phyloP scores from a whole-genome alignment of 116 monocot genomes.

The Trichopus zeylanicus region DNA sequence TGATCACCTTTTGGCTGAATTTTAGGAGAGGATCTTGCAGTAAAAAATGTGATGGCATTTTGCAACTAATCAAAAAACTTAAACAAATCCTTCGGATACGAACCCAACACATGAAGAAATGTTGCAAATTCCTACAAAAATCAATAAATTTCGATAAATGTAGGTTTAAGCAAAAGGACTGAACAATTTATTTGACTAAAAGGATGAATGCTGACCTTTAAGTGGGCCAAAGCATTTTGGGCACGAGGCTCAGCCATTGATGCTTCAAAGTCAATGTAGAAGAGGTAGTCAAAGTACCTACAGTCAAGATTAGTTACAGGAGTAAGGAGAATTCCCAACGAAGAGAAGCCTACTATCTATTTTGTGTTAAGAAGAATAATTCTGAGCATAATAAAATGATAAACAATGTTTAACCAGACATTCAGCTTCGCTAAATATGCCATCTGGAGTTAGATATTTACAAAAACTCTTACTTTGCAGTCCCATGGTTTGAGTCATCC shows the following conservation, averaged over 20 bases:
- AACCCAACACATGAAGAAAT: conserved; percentile 52
- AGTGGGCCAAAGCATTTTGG: conserved; percentile 57
- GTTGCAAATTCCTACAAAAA: conserved; percentile 41
- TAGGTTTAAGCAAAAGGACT: too few species aligned
- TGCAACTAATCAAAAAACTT: not conserved
- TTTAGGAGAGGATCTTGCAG: too few species aligned
- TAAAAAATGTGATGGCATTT: too few species aligned
- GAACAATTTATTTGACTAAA: not conserved
- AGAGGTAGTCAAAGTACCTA: conserved; percentile 79
- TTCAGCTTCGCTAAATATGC: not conserved
- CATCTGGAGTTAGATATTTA: not conserved
- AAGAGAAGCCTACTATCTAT: too few species aligned
- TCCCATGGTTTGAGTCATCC: conserved; percentile 38
- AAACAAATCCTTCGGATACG: conserved; percentile 32
- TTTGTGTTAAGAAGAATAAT: too few species aligned
- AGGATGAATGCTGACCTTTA: conserved; percentile 38
- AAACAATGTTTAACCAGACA: not conserved
- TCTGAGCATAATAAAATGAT: not conserved
- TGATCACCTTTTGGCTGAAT: too few species aligned
- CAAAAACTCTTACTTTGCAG: conserved; percentile 29
- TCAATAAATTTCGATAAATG: too few species aligned
- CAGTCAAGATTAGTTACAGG: not conserved
- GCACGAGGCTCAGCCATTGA: conserved; percentile 75
- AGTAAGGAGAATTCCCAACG: too few species aligned
- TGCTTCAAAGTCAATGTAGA: conserved; percentile 85